A percentile compares a stretch with the other conserved stretches of the same genome.
These are phyloP conservation scores for Asterella californica DNA, from an alignment of 225 moss, liverwort and hornwort genomes.

Conservation along the genomic window DNA sequence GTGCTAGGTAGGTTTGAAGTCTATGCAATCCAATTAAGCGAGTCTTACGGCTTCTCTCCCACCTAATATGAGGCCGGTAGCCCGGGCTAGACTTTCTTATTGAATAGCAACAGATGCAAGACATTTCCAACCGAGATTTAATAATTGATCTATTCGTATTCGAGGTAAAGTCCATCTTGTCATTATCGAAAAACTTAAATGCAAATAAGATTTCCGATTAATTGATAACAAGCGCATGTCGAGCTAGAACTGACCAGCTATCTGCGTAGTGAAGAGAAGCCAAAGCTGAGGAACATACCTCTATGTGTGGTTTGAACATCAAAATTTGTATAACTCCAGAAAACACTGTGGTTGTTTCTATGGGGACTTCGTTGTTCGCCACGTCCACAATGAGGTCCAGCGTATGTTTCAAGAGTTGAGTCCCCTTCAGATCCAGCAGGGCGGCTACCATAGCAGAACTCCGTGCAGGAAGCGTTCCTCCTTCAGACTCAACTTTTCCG, in stretches of 20 bases:
- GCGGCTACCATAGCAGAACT: slow-evolving; percentile 57
- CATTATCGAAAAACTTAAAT: no score
- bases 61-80: no score
- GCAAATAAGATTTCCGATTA: no score
- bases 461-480: slow-evolving; percentile 48
- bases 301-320: slow-evolving; percentile 50
- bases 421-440: slow-evolving; percentile 58
- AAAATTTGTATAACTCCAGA: slow-evolving; percentile 61
- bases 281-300: slow-evolving; percentile 33
- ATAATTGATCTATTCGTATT: no score
- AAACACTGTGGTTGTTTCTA: slow-evolving; percentile 59
- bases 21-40: neutral
- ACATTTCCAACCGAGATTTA: no score
- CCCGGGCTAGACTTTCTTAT: no score
- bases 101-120: no score
- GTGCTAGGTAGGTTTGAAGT: slow-evolving; percentile 9
- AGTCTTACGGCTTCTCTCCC: no score
- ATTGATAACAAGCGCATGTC: no score
- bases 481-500: slow-evolving; percentile 53
- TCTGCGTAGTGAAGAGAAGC: neutral
- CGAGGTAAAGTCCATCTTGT: no score
- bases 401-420: slow-evolving; percentile 59
- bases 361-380: slow-evolving; percentile 50
- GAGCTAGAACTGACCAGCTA: neutral
- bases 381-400: slow-evolving; percentile 62